Base-by-base conservation (phyloP, 2,329 filamentous ascomycete genomes). In the Cladosporium sp. region DNA sequence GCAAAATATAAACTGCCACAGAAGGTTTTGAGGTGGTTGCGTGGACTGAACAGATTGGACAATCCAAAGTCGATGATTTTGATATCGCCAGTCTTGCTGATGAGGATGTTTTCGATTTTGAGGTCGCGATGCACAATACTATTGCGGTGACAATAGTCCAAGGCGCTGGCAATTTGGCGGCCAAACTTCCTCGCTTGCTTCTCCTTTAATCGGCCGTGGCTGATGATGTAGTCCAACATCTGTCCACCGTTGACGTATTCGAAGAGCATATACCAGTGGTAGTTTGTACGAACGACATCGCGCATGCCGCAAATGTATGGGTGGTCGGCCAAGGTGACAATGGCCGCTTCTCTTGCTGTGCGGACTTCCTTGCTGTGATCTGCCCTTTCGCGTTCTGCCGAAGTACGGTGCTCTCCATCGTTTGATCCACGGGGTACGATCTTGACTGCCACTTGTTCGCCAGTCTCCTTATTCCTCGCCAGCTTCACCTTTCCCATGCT, bases 201-300 rank as follows among this genome's bases (percentile, higher is more conserved):
- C 73, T 98, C 93, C 76, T 97, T 97, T 56, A 98, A 76, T 63
- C 94, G 88, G 52, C 92, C 93, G 64, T 98, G 93, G 3, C 91
- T 96, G 66, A 98, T 98, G 68, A 98, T 98, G 71, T 97, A 98
- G 73, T 98, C 93, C 54, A 98, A 83, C 93, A 98, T 97, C 72
- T 98, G 93, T 15, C 93, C 93, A 41, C 93, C 93, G 65, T 98
- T 96, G 69, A 98, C 93, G 68, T 93, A 96, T 72, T 98, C 93
- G 65, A 95, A 98, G 45, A 98, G 83, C 93, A 98, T 98, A 71
- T 98, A 98, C 93, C 93, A 98, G 70, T 98, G 93, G 67, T 96
- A 93, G 63, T 93, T 92, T 43, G 93, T 97, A 51, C 91, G 85
- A 50, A 97, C 86, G 20, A 96, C 90, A 71, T 98, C 93, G 57